Percentiles rank a stretch among this genome's conserved stretches.
Conservation (phyloP, 2,329 filamentous ascomycete genomes). For the Fusarium sp. region DNA sequence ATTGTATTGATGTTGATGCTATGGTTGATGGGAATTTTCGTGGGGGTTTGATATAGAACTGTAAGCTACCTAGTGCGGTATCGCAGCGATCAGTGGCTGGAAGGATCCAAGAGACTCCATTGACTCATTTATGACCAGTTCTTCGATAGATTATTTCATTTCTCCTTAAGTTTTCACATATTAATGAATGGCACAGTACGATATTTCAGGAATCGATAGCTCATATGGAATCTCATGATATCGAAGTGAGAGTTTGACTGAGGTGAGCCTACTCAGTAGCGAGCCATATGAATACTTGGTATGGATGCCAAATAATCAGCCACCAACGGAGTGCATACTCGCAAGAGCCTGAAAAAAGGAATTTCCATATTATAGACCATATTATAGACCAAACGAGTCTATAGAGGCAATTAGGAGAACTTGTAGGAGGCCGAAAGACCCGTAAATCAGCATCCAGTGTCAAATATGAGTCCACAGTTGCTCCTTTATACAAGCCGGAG, state of each 20-base stretch:
- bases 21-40: slow-evolving; percentile 16
- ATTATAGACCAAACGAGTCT: not conserved
- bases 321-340: not conserved
- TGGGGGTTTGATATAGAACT: slow-evolving; percentile 17
- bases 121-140: slow-evolving; percentile 8
- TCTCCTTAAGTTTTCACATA: not conserved
- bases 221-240: not conserved
- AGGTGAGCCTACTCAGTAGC: not conserved
- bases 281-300: not conserved
- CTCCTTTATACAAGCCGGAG: not conserved
- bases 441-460: not conserved
- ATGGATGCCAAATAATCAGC: not conserved
- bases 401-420: not conserved
- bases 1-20: slow-evolving; percentile 22
- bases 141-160: not conserved
- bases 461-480: not conserved
- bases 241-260: not conserved
- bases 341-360: not conserved
- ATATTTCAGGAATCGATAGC: not conserved
- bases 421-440: not conserved
- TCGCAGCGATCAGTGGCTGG: slow-evolving; percentile 32
- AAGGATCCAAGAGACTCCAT: slow-evolving; percentile 9
- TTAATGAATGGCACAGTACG: not conserved
- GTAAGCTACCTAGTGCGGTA: slow-evolving; percentile 22
- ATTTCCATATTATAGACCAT: too few species aligned